phyloP scores from a whole-genome alignment of 208 protist species.

The Endotrypanum monterogeii region DNA sequence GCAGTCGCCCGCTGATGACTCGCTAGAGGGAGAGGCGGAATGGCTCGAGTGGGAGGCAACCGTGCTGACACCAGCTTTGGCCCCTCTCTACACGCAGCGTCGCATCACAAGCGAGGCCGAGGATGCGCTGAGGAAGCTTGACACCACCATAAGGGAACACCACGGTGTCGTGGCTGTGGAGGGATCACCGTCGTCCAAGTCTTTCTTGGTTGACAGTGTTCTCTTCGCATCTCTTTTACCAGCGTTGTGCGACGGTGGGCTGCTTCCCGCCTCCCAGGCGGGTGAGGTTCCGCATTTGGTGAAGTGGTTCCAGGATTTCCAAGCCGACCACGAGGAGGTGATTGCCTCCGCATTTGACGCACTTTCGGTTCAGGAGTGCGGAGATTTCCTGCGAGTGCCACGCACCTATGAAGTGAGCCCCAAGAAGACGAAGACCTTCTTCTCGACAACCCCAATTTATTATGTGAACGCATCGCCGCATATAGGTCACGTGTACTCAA shows the following conservation, averaged over 20 bases:
- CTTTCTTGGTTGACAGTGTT: conserved; percentile 77
- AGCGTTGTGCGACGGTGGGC: conserved; percentile 79
- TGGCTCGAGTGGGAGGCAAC: conserved; percentile 88
- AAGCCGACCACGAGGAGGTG: conserved; percentile 46
- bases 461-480: conserved; percentile 93
- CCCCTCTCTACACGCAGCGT: conserved; percentile 75
- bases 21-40: conserved; percentile 65
- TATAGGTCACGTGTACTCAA: conserved; percentile 93
- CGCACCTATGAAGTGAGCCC: conserved; percentile 74
- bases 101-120: conserved; percentile 49
- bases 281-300: conserved; percentile 58
- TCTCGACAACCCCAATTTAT: conserved; percentile 90
- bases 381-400: conserved; percentile 81
- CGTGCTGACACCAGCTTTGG: conserved; percentile 56
- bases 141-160: conserved; percentile 50
- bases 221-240: conserved; percentile 76
- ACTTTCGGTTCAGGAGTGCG: conserved; percentile 79
- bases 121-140: conserved; percentile 58
- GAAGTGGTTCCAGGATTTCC: conserved; percentile 78
- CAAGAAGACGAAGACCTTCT: conserved; percentile 76
- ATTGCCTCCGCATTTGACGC: conserved; percentile 61
- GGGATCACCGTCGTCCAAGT: conserved; percentile 20
- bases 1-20: conserved; percentile 13
- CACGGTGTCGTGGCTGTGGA: conserved; percentile 27
- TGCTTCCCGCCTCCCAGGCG: conserved; percentile 50